These are phyloP conservation scores for Chamaecyparis obtusa DNA, from an alignment of 75 land plant genomes.

Conservation along the genomic window DNA sequence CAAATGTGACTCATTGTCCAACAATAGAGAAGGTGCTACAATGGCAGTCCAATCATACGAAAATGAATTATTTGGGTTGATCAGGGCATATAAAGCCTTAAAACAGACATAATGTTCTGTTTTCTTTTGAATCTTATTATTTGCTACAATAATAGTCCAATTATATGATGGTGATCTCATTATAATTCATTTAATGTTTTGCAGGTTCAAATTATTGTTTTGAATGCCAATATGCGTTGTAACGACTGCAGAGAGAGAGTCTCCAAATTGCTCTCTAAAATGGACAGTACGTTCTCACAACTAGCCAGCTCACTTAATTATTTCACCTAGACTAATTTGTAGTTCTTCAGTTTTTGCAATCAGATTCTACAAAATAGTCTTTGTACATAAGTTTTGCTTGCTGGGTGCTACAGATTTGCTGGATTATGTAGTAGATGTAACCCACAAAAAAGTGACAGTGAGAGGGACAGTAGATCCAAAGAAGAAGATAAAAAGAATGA, in stretches of 20 bases:
- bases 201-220: neutral
- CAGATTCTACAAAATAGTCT: neutral
- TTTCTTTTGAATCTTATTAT: no score
- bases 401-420: neutral
- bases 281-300: neutral
- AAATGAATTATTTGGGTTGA: no score
- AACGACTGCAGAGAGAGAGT: neutral
- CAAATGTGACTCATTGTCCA: no score
- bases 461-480: neutral
- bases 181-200: neutral
- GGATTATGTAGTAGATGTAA: conserved; percentile 1
- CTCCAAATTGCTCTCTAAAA: conserved; percentile 6
- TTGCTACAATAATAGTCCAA: no score
- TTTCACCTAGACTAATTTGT: neutral
- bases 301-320: neutral
- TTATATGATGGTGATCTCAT: no score
- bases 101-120: no score
- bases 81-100: no score
- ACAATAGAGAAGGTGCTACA: no score
- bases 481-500: neutral
- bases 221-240: neutral
- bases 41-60: no score
- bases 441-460: neutral
- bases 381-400: neutral
- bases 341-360: neutral